Evolutionary conservation across 2,329 filamentous ascomycete genomes (phyloP).

Genomic region (Paecilomyces formosus): DNA sequence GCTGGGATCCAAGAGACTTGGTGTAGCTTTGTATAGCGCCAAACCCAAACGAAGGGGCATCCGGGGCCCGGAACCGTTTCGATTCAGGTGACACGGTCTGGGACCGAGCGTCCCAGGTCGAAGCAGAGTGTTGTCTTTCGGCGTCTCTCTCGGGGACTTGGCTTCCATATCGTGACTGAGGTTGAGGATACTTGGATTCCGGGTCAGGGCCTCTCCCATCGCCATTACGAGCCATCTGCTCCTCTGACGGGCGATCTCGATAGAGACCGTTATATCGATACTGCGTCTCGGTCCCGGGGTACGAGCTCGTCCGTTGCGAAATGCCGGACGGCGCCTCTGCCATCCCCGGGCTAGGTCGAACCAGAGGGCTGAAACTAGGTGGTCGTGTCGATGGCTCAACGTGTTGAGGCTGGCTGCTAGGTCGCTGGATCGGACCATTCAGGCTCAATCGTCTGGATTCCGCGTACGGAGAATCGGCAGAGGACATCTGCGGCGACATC

Average conservation of each 20-base stretch:
- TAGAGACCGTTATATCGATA: conserved; percentile 26
- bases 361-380: conserved; percentile 28
- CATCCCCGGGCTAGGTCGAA: conserved; percentile 17
- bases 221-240: conserved; percentile 26
- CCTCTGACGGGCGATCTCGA: conserved; percentile 28
- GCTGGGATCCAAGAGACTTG: conserved; percentile 33
- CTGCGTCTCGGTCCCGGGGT: conserved; percentile 22
- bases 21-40: conserved; percentile 35
- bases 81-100: conserved; percentile 31
- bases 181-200: conserved; percentile 20
- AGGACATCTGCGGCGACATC: conserved; percentile 25
- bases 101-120: conserved; percentile 30
- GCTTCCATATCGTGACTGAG: conserved; percentile 21
- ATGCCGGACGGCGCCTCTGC: conserved; percentile 11
- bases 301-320: conserved; percentile 21
- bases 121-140: conserved; percentile 17
- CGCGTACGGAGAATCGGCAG: conserved; percentile 24
- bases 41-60: conserved; percentile 29
- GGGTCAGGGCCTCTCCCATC: conserved; percentile 22
- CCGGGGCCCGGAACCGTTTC: conserved; percentile 25
- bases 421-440: conserved; percentile 34
- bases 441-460: conserved; percentile 37
- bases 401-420: conserved; percentile 34
- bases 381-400: conserved; percentile 24
- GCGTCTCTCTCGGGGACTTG: conserved; percentile 27